Evolutionary conservation across 345 rosid genomes (phyloP), one percentile per base, ranked within the genome.

Genomic region (Melaleuca quinquenervia): DNA sequence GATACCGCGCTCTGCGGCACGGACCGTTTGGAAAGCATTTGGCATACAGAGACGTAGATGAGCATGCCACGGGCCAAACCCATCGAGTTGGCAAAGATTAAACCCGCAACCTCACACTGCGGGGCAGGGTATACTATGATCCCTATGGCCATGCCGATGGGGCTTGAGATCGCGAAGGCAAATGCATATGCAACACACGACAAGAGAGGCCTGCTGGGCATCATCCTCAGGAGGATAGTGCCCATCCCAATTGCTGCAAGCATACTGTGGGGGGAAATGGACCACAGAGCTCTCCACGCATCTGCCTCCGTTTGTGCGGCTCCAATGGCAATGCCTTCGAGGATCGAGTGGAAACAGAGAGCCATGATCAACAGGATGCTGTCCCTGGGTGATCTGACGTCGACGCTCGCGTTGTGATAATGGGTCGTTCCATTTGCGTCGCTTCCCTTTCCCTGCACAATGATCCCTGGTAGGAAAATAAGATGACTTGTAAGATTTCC

Each of bases 221-320:
- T 90, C 92, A 89, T 95, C 26, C 96, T 92, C 5, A 94, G 96
- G 20, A 95, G 94, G 82, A 97, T 94, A 58, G 95, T 96, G 21
- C 98, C 99, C 97, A 95, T 95, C 15, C 98, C 96, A 24, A 95
- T 87, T 0, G 98, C 98, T 53, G 99, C 99, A 86, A 95, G 94
- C 85, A 95, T 86, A 92, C 92, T 94, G 92, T 94, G 94, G 84
- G 94, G 87, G 12, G 86, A 86, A 86, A 95, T 93, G 5, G 98
- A 95, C 96, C 99, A 94, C 50, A 94, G 75, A 50, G 98, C 95
- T 91, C 87, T 95, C 96, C 96, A 95, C 1, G 98, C 99, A 82
- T 95, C 95, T 18, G 88, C 86, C 85, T 91, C 52, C 0, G 93
- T 92, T 89, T 92, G 90, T 29, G 95, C 93, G 54, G 95, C 85